These are phyloP conservation scores for Scolecobasidium constrictum DNA, from an alignment of 2,329 filamentous ascomycete genomes.

Conservation along the genomic window DNA sequence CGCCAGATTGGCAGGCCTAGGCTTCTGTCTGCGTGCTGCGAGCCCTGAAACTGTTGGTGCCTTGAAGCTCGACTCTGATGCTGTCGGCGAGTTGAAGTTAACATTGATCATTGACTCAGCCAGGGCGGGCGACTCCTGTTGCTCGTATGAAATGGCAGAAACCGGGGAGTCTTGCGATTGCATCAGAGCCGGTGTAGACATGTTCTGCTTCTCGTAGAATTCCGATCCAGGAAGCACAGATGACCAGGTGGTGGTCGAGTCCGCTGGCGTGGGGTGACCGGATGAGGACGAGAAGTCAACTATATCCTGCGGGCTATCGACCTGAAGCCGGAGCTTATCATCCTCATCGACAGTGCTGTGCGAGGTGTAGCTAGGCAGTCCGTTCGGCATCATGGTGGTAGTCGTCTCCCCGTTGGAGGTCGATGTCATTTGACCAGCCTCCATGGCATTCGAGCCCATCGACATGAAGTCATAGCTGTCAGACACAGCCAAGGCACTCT, in stretches of 20 bases:
- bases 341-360: no score
- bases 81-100: slow-evolving; percentile 21
- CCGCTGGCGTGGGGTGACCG: not conserved
- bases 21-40: slow-evolving; percentile 28
- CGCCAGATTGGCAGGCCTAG: slow-evolving; percentile 27
- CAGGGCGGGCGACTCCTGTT: slow-evolving; percentile 22
- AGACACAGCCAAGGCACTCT: no score
- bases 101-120: slow-evolving; percentile 28
- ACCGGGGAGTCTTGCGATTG: not conserved
- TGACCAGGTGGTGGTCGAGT: slow-evolving; percentile 3
- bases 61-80: slow-evolving; percentile 10
- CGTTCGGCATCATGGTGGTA: no score
- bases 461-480: no score
- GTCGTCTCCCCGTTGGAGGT: no score
- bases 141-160: not conserved
- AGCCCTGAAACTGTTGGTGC: slow-evolving; percentile 22
- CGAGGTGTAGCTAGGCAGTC: no score
- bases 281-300: not conserved
- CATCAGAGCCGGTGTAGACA: slow-evolving; percentile 2
- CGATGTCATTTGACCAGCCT: no score
- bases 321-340: slow-evolving; percentile 2
- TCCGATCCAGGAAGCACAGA: not conserved
- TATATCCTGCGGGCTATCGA: slow-evolving; percentile 2
- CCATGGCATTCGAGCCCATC: no score
- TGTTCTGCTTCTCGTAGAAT: slow-evolving; percentile 2